Evolutionary conservation across 78 protist genomes (phyloP).

Genomic region (Dictyostelium purpureum): DNA sequence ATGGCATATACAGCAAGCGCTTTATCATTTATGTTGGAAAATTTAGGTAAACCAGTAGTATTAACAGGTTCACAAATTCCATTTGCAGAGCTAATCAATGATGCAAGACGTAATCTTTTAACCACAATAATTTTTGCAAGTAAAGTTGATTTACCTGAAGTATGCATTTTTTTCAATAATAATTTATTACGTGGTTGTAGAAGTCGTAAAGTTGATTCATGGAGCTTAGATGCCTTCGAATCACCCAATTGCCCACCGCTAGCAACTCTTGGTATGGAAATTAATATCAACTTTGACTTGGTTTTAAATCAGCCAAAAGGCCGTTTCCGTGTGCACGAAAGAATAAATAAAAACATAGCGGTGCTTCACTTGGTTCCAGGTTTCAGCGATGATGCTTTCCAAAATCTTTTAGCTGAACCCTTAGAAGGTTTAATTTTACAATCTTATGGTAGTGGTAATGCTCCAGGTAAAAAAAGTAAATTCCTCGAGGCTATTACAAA

Average conservation of each 20-base stretch:
- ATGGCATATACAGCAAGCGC: constrained; percentile 95
- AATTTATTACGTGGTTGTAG: constrained; percentile 60
- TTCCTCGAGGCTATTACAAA: constrained; percentile 19
- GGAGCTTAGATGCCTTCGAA: constrained; percentile 77
- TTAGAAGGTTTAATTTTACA: constrained; percentile 56
- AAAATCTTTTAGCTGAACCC: constrained; percentile 15
- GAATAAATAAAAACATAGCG: constrained; percentile 43
- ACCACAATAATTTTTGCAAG: constrained; percentile 86
- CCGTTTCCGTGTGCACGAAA: constrained; percentile 57
- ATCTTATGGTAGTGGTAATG: constrained; percentile 77
- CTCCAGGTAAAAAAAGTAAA: constrained; percentile 74
- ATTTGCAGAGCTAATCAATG: constrained; percentile 73
- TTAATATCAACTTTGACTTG: constrained; percentile 42
- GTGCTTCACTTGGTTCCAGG: constrained; percentile 80
- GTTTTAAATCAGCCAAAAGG: constrained; percentile 72
- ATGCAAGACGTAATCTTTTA: constrained; percentile 77
- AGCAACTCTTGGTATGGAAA: constrained; percentile 72
- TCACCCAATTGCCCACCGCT: constrained; percentile 78
- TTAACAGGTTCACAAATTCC: constrained; percentile 95
- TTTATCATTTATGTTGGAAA: constrained; percentile 91
- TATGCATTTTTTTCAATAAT: constrained; percentile 84
- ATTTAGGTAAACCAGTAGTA: constrained; percentile 91
- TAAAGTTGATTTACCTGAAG: constrained; percentile 79
- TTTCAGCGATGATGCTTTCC: constrained; percentile 40
- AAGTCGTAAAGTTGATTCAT: constrained; percentile 65